Percentiles rank a stretch among this genome's conserved stretches.
Evolutionary conservation across 495 filamentous ascomycete species (phyloP).

Genomic region (Daldinia caldariorum): DNA sequence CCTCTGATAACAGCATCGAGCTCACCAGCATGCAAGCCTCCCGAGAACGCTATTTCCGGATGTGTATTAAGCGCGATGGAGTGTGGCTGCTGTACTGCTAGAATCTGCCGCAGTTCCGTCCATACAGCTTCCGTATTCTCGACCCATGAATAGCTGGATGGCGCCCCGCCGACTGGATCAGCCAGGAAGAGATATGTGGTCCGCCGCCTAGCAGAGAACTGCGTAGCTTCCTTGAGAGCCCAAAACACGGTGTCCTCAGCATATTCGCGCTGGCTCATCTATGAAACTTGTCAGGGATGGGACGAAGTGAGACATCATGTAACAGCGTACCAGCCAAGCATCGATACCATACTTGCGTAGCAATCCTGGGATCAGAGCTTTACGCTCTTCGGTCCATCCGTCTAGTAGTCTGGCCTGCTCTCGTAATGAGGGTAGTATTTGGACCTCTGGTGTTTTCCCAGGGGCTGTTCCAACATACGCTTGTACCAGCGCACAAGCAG

Average conservation of each 20-base stretch:
- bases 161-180: conserved; percentile 36
- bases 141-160: conserved; percentile 51
- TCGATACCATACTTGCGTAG: conserved; percentile 57
- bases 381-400: conserved; percentile 53
- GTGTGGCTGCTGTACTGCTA: conserved; percentile 45
- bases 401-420: conserved; percentile 56
- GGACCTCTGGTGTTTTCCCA: conserved; percentile 47
- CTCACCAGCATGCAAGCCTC: conserved; percentile 59
- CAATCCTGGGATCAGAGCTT: conserved; percentile 50
- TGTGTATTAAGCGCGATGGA: conserved; percentile 56
- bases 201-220: conserved; percentile 58
- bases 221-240: conserved; percentile 54
- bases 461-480: conserved; percentile 24
- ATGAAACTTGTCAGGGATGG: background rate
- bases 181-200: conserved; percentile 58
- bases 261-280: conserved; percentile 62
- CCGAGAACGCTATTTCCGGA: conserved; percentile 53
- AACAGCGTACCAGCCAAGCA: conserved; percentile 56
- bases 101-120: conserved; percentile 45
- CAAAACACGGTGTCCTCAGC: conserved; percentile 62
- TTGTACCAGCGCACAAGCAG: background rate
- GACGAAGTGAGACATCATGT: background rate
- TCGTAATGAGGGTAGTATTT: conserved; percentile 52
- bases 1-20: conserved; percentile 44
- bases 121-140: conserved; percentile 57